Base-by-base conservation (phyloP, 768 basidiomycete species). In the Mycena vitilis region DNA sequence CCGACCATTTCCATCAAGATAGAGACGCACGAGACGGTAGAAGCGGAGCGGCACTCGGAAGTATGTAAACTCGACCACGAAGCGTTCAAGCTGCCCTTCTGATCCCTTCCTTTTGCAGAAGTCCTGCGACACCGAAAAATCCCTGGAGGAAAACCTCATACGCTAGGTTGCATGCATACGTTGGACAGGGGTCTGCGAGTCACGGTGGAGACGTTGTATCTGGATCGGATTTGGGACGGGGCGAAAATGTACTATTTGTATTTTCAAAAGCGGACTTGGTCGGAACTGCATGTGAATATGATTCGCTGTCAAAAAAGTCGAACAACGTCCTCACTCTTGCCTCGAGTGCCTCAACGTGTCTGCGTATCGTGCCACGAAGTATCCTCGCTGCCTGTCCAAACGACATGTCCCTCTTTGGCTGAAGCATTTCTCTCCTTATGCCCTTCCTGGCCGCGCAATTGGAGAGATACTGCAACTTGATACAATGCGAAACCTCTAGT, bases 1-100 rank as follows among this genome's bases (percentile, higher is more conserved):
- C 83, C 84, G 57, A 86, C 86, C 68, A 87, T 90, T 70, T 87
- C 88, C 40, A 89, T 91, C 78, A 87, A 88, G 78, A 87, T 90
- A 63, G 87, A 90, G 74, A 89, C 82, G 47, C 82, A 87, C 36
- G 88, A 89, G 63, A 45, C 42, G 57, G 82, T 80, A 54, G 75
- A 79, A 54, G 81, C 77, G 40, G 87, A 88, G 48, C 61, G 77
- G 77, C 47, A 44, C 44, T 72, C 71, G 58, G 67, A 72, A 52
- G 71, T 72, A 58, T n/a, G 66, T 65, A 47, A 30, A 59, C 11
- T 25, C 49, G 9, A 57, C 45, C 42, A 34, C 11, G 36, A 23
- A 30, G 48, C 38, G 18, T 34, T 23, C 37, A 11, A 40, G 11
- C 37, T 12, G 20, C 15, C 44, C 44, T 48, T 44, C 51, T 58